phyloP scores from a whole-genome alignment of 768 basidiomycete species.

The Lenzites betulinus region DNA sequence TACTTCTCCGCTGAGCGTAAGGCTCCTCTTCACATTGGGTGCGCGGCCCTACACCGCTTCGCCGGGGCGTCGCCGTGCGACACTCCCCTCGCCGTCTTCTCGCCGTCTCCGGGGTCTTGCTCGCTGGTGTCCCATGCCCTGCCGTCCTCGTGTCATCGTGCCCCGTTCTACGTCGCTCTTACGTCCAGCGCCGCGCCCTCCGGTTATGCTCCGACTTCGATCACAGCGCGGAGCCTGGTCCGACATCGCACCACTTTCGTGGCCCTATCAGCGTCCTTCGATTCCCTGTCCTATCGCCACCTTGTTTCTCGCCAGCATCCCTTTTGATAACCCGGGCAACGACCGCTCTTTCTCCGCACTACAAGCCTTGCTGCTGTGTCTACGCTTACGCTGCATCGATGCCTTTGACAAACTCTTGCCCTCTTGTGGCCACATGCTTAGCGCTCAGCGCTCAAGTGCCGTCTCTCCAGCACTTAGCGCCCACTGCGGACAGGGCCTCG shows the following conservation, averaged over 20 bases:
- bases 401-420: not conserved
- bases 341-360: not conserved
- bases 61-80: not conserved
- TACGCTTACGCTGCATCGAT: not conserved
- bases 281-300: not conserved
- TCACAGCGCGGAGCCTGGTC: slow-evolving; percentile 1
- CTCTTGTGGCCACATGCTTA: not conserved
- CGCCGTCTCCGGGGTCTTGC: slow-evolving; percentile 9
- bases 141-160: not conserved
- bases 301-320: not conserved
- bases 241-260: not conserved
- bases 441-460: no score
- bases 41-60: not conserved
- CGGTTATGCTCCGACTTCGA: slow-evolving; percentile 5
- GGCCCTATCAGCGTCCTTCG: not conserved
- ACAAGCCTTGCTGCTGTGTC: not conserved
- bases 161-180: not conserved
- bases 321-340: not conserved
- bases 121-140: not conserved
- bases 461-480: not conserved
- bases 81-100: not conserved
- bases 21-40: not conserved
- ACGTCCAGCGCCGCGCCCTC: slow-evolving; percentile 1
- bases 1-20: not conserved
- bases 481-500: not conserved